phyloP scores from a whole-genome alignment of 805 yeast species.

The Barnettozyma wickerhamii region DNA sequence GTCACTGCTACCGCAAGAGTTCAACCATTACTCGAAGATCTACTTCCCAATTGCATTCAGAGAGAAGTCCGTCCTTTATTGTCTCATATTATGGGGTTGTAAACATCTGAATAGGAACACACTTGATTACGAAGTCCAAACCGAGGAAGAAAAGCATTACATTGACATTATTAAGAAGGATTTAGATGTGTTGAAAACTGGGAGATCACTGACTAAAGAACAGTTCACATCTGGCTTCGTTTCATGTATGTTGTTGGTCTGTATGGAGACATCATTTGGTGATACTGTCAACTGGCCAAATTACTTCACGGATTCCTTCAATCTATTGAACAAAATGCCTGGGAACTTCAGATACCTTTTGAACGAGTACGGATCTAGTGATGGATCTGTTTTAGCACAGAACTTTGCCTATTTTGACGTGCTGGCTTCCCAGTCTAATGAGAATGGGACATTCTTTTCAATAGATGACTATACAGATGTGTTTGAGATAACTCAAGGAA shows the following conservation, averaged over 20 bases:
- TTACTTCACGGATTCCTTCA: conserved; percentile 16
- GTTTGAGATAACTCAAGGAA: conserved; percentile 1
- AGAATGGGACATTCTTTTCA: conserved; percentile 26
- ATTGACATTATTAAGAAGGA: conserved; percentile 6
- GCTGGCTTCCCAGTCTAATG: conserved; percentile 24
- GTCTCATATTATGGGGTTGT: conserved; percentile 53
- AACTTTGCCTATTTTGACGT: conserved; percentile 22
- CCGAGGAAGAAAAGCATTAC: conserved; percentile 15
- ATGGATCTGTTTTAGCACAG: conserved; percentile 23
- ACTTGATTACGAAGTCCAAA: conserved; percentile 10
- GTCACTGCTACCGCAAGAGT: conserved; percentile 35
- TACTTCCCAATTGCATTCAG: conserved; percentile 41
- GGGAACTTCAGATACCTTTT: conserved; percentile 15
- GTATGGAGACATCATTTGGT: conserved; percentile 23
- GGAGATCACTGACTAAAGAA: conserved; percentile 16
- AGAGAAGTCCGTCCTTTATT: conserved; percentile 39
- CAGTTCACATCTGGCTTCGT: conserved; percentile 17
- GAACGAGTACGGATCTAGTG: conserved; percentile 9
- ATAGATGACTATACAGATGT: conserved; percentile 17
- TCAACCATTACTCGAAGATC: conserved; percentile 42
- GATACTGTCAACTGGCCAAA: conserved; percentile 21
- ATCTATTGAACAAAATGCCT: conserved; percentile 20
- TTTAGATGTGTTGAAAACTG: conserved; percentile 21
- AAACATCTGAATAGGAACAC: conserved; percentile 13
- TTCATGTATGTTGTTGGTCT: conserved; percentile 18